Base-by-base conservation (phyloP, 768 basidiomycete species). In the Mycena olivaceomarginata region DNA sequence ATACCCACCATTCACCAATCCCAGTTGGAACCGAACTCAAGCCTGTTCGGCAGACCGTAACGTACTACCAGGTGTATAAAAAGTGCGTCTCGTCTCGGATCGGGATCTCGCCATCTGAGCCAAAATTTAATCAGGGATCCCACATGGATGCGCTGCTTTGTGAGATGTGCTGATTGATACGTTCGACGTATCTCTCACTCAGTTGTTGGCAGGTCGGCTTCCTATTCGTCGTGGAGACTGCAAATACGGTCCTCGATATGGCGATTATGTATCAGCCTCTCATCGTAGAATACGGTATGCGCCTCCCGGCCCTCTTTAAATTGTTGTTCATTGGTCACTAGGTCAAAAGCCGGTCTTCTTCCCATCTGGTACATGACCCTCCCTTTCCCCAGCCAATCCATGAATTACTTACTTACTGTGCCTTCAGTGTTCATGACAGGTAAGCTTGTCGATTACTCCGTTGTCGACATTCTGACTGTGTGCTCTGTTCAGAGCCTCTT, bases 211-310 rank as follows among this genome's bases (percentile, higher is more conserved):
- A 90, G 88, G 86, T 90, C 0, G 72, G 86, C 20, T 90, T 87
- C 77, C 80, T 90, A 4, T 89, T 90, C 77, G 59, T 87, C 16
- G 77, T 86, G 22, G 89, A 90, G 72, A 87, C 88, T 0, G 72
- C 87, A 3, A 90, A 90, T 74, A 89, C 89, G 5, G 88, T 79
- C 4, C 85, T 85, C 70, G 86, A 88, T 78, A 88, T 90, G 67
- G 84, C 83, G 4, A 87, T 90, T 80, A 86, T 90, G 81, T 91
- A 87, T 60, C 85, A 91, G 73, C 89, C 89, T 0, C 83, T 91
- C 0, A 88, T 91, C 12, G 70, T 84, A 15, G 82, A 87, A 73
- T 90, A 87, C 62, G 88, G 88, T 86, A 59, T 7, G 66, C 22
- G 4, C 4, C 53, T 53, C 18, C 13, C 71, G 25, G 6, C 37